Evolutionary conservation across 805 yeast genomes (phyloP).

Genomic region (Candida sithepensis): DNA sequence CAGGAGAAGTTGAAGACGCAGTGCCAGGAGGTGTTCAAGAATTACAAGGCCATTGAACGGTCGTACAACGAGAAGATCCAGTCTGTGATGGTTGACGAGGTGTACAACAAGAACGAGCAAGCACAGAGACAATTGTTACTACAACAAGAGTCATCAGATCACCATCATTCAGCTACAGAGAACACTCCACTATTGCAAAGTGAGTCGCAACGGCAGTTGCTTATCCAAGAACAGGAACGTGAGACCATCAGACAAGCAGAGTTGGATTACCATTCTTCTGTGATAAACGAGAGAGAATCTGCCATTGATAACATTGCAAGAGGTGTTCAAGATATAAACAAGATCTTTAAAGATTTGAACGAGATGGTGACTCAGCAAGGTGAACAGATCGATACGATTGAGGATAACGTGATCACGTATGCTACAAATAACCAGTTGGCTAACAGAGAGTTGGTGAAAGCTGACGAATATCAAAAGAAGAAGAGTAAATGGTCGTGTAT

Average conservation of each 20-base stretch:
- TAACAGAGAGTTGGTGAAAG: constrained; percentile 62
- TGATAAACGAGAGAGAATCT: constrained; percentile 68
- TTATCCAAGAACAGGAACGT: constrained; percentile 33
- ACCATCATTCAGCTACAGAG: constrained; percentile 4
- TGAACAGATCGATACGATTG: constrained; percentile 76
- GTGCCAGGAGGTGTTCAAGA: constrained; percentile 47
- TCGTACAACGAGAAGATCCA: constrained; percentile 48
- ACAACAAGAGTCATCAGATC: constrained; percentile 5
- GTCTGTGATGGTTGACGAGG: constrained; percentile 34
- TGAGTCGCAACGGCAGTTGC: constrained; percentile 11
- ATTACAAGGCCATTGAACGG: constrained; percentile 39
- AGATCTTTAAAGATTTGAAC: constrained; percentile 79
- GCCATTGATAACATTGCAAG: constrained; percentile 70
- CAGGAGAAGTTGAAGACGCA: constrained; percentile 55
- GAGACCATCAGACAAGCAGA: constrained; percentile 35
- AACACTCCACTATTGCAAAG: neutral
- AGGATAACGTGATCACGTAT: constrained; percentile 66
- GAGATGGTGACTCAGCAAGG: constrained; percentile 82
- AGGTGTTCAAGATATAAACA: constrained; percentile 81
- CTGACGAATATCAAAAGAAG: constrained; percentile 68
- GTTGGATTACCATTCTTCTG: constrained; percentile 56
- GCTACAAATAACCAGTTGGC: constrained; percentile 68
- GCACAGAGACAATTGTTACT: constrained; percentile 1
- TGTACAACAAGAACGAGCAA: constrained; percentile 16
- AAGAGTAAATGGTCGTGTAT: constrained; percentile 75